These are phyloP conservation scores for Comarum palustre DNA, from an alignment of 306 rosid genomes.

Conservation along the genomic window DNA sequence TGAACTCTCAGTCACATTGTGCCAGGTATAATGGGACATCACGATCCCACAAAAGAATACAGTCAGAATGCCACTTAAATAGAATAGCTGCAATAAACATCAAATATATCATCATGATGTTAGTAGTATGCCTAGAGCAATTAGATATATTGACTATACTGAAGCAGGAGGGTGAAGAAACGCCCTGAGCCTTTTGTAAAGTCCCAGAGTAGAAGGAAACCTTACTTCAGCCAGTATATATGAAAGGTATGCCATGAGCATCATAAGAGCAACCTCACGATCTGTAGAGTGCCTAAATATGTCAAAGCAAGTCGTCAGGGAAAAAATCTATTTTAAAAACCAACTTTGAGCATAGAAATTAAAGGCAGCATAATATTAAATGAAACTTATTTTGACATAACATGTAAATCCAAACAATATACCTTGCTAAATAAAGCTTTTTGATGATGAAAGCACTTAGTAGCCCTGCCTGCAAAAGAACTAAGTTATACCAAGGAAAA, in stretches of 20 bases:
- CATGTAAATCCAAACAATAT: constrained; percentile 10
- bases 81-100: constrained; percentile 60
- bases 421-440: constrained; percentile 93
- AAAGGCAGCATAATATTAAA: background rate
- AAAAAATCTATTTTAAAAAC: background rate
- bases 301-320: constrained; percentile 24
- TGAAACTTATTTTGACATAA: constrained; percentile 10
- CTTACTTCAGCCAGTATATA: constrained; percentile 97
- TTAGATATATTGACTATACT: constrained; percentile 7
- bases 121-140: background rate
- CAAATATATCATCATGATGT: constrained; percentile 23
- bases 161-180: constrained; percentile 15
- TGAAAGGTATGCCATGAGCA: constrained; percentile 96
- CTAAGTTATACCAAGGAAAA: constrained; percentile 31
- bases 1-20: constrained; percentile 91
- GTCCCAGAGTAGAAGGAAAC: constrained; percentile 12
- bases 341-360: constrained; percentile 6
- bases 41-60: constrained; percentile 98
- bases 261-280: constrained; percentile 97
- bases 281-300: constrained; percentile 89
- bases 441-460: constrained; percentile 84
- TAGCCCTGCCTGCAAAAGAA: constrained; percentile 69
- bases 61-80: constrained; percentile 94
- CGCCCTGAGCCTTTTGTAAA: constrained; percentile 3
- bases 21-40: constrained; percentile 99